Base-by-base conservation (phyloP, 2,329 filamentous ascomycete species). In the Neospermospora avenae region DNA sequence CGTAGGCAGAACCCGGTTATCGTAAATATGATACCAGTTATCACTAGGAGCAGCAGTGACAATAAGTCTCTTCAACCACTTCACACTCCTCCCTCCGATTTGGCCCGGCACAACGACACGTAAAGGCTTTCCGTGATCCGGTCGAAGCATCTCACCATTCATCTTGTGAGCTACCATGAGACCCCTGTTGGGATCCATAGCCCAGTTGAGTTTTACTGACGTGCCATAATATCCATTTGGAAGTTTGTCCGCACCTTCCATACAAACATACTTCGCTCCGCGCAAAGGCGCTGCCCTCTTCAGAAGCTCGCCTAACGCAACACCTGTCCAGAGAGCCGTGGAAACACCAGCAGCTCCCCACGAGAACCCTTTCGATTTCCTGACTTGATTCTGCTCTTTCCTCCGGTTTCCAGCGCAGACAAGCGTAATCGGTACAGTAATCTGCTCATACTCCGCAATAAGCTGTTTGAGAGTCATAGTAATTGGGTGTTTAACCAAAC, bases 21-120 rank as follows among this genome's bases (percentile, higher is more conserved):
- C 93, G 74, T 95, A 93, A 63, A 96, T 91, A 74, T 97, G 93
- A 69, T 96, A 96, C 91, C 91, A 96, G 71, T 96, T 96, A 64
- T 93, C 88, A 71, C 91, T 96, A 0, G 92, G 91, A 24, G 81
- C 78, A 10, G 86, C 83, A 0, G 91, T 93, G 54, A 97, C 74
- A 45, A 92, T 88, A 62, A 97, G 82, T 65, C 81, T 87, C 77
- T 88, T 93, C 60, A 97, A 73, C 93, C 93, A 97, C 74, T 97
- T 97, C 34, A 97, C 92, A 72, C 91, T 96, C 64, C 93, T 83
- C 0, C 92, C 93, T 35, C 93, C 93, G 63, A 97, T 96, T 73
- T 96, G 91, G 0, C 93, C 93, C 0, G 93, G 93, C 3, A 97
- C 89, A 7, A 96, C 86, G 6, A 88, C 86, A 63, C 93, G 82